Percentiles rank a stretch among this genome's conserved stretches.
Conservation (phyloP, 2,329 filamentous ascomycete species). For the Zymoseptoria tritici region DNA sequence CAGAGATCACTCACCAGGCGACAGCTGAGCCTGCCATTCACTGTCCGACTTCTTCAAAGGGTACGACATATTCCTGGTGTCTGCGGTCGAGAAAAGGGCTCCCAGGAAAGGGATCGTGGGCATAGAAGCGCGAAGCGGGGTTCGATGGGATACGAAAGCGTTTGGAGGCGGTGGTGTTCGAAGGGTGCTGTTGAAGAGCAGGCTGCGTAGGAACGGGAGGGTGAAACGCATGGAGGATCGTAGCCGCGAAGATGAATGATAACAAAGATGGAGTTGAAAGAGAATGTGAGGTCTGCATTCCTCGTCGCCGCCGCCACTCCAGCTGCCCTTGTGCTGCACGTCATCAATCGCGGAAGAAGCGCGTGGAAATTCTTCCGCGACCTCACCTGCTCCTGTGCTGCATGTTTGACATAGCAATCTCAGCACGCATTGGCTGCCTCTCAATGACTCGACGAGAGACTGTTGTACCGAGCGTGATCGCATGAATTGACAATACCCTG, state of each 20-base stretch:
- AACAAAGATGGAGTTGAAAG: not conserved
- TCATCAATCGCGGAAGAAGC: not conserved
- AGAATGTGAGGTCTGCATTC: not conserved
- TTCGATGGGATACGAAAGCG: conserved; percentile 21
- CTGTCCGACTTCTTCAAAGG: conserved; percentile 73
- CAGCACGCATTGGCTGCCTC: too few relatives aligned
- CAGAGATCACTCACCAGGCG: conserved; percentile 48
- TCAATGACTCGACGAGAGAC: too few relatives aligned
- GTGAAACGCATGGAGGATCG: conserved; percentile 41
- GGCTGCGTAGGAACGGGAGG: conserved; percentile 42
- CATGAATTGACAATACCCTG: not conserved
- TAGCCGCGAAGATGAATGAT: not conserved
- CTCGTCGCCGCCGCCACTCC: not conserved
- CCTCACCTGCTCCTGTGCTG: not conserved
- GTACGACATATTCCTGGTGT: conserved; percentile 57
- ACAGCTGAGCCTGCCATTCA: conserved; percentile 86
- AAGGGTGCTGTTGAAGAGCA: conserved; percentile 40
- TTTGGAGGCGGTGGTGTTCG: conserved; percentile 17
- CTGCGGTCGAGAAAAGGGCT: conserved; percentile 61
- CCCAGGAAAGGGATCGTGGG: conserved; percentile 71
- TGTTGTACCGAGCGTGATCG: not conserved
- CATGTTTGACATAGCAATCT: not conserved
- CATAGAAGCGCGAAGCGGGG: conserved; percentile 48
- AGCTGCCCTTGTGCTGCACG: not conserved
- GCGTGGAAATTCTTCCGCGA: not conserved